These are phyloP conservation scores for Hirsutella rhossiliensis DNA, from an alignment of 2,329 filamentous ascomycete species.

Conservation along the genomic window DNA sequence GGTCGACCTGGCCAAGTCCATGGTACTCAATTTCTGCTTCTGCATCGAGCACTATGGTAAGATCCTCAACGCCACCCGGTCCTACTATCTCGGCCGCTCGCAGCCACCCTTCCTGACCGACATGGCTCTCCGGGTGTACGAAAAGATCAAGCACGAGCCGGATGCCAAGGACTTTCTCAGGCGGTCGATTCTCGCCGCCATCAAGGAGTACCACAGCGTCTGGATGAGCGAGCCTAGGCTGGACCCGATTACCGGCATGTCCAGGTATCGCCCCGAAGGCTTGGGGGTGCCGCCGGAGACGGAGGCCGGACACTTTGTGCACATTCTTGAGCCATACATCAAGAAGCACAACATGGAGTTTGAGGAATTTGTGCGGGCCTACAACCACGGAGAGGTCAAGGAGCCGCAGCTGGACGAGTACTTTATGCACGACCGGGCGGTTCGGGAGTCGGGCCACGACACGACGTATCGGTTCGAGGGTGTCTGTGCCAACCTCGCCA, in stretches of 20 bases:
- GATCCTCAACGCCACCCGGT: constrained; percentile 91
- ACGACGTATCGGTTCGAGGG: constrained; percentile 89
- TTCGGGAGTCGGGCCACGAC: constrained; percentile 93
- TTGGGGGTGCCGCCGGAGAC: constrained; percentile 84
- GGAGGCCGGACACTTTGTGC: constrained; percentile 74
- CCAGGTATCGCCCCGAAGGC: constrained; percentile 74
- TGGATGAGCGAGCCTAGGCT: constrained; percentile 72
- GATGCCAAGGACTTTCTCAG: constrained; percentile 72
- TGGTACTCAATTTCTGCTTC: constrained; percentile 96
- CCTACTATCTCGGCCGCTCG: constrained; percentile 88
- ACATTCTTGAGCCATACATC: constrained; percentile 70
- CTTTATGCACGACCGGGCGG: constrained; percentile 89
- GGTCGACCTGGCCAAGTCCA: constrained; percentile 78
- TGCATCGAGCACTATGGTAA: constrained; percentile 98
- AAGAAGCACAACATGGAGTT: constrained; percentile 76
- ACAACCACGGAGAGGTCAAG: constrained; percentile 63
- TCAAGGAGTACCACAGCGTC: constrained; percentile 90
- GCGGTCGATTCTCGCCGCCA: constrained; percentile 72
- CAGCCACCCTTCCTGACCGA: constrained; percentile 96
- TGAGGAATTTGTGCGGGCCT: constrained; percentile 74
- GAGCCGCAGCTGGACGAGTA: constrained; percentile 92
- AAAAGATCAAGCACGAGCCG: constrained; percentile 79
- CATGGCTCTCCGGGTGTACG: constrained; percentile 89
- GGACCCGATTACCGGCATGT: constrained; percentile 67
- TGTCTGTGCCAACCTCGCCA: constrained; percentile 78